These are phyloP conservation scores for Clavispora asparagi DNA, from an alignment of 805 yeast species.

Conservation along the genomic window DNA sequence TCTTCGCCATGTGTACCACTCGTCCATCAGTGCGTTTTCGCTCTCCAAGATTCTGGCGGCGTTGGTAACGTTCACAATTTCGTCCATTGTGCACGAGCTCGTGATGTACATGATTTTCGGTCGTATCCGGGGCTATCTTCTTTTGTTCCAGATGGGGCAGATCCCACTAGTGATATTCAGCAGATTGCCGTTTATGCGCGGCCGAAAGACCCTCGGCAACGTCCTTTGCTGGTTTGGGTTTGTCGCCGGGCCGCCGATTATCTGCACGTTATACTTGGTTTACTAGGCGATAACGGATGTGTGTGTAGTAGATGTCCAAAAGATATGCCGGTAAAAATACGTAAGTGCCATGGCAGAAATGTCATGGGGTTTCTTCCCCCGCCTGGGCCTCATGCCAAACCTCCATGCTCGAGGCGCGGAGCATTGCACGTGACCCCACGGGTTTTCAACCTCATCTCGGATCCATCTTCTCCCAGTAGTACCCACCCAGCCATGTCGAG, in stretches of 20 bases:
- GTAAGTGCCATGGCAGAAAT: too few relatives aligned
- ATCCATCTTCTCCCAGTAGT: conserved; percentile 1
- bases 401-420: too few relatives aligned
- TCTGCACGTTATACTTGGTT: conserved; percentile 78
- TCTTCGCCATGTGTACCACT: conserved; percentile 89
- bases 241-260: conserved; percentile 80
- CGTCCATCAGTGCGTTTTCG: conserved; percentile 71
- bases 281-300: conserved; percentile 2
- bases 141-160: conserved; percentile 82
- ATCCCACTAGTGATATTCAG: conserved; percentile 70
- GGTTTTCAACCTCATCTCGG: neutral
- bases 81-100: conserved; percentile 82
- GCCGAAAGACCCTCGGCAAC: conserved; percentile 63
- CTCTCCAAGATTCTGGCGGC: conserved; percentile 68
- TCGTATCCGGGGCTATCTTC: conserved; percentile 72
- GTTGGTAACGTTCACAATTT: conserved; percentile 68
- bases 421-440: neutral
- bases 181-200: conserved; percentile 51
- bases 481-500: conserved; percentile 60
- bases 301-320: too few relatives aligned
- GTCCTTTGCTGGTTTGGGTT: conserved; percentile 89
- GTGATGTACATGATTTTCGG: conserved; percentile 88
- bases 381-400: too few relatives aligned
- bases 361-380: too few relatives aligned
- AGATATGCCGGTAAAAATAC: too few relatives aligned